Conservation (phyloP, 805 yeast species). For the Saccharomyces eubayanus region DNA sequence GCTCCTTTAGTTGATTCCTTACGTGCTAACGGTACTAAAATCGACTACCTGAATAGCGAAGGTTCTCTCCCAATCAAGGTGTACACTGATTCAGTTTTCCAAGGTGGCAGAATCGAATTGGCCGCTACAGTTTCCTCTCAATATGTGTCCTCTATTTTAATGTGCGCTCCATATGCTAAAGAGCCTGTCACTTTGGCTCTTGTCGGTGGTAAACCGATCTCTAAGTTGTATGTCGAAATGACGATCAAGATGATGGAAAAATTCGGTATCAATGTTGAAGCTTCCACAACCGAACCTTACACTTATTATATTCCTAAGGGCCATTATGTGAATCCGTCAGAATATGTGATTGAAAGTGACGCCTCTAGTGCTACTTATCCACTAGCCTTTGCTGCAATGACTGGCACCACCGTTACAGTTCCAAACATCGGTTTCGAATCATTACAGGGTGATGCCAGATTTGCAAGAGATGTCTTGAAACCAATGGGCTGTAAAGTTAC, state of each 20-base stretch:
- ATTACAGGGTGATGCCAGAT: conserved; percentile 93
- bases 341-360: conserved; percentile 88
- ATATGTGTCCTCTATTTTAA: conserved; percentile 88
- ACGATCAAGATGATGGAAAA: conserved; percentile 90
- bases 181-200: conserved; percentile 79
- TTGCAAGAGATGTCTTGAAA: conserved; percentile 82
- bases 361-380: conserved; percentile 98
- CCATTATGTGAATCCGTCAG: conserved; percentile 66
- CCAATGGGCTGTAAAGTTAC: conserved; percentile 93
- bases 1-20: conserved; percentile 94
- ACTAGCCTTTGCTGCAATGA: conserved; percentile 91
- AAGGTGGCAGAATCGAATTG: conserved; percentile 87
- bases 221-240: conserved; percentile 94
- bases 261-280: conserved; percentile 73
- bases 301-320: conserved; percentile 90
- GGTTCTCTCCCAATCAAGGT: conserved; percentile 86
- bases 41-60: conserved; percentile 59
- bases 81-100: conserved; percentile 57
- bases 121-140: conserved; percentile 97
- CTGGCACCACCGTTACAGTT: conserved; percentile 84
- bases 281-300: conserved; percentile 61
- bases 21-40: conserved; percentile 64
- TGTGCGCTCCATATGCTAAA: conserved; percentile 96
- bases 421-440: conserved; percentile 92
- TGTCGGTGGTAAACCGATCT: conserved; percentile 95